phyloP scores from a whole-genome alignment of 2,329 filamentous ascomycete species.

The Penicillium sp. region DNA sequence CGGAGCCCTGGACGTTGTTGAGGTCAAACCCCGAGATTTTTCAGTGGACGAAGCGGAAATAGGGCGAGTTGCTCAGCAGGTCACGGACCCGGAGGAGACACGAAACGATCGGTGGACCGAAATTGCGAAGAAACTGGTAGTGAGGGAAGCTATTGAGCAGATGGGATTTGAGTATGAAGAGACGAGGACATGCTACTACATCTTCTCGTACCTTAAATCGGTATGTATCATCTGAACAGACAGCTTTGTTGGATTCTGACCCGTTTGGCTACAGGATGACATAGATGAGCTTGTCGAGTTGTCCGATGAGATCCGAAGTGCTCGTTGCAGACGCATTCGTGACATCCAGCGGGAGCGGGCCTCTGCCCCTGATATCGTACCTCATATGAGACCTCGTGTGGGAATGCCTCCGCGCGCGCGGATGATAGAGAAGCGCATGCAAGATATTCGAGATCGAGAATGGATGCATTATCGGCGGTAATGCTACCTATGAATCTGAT shows the following conservation, averaged over 20 bases:
- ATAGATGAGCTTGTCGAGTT: constrained; percentile 80
- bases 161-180: constrained; percentile 88
- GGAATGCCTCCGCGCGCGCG: constrained; percentile 24
- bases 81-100: constrained; percentile 38
- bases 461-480: constrained; percentile 24
- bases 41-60: constrained; percentile 60
- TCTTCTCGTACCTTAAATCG: constrained; percentile 85
- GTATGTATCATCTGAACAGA: constrained; percentile 57
- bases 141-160: constrained; percentile 80
- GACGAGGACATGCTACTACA: constrained; percentile 84
- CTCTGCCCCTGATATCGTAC: constrained; percentile 11
- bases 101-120: constrained; percentile 84
- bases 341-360: constrained; percentile 55
- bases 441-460: constrained; percentile 32
- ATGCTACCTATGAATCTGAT: neutral
- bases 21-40: constrained; percentile 19
- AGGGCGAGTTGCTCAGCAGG: constrained; percentile 48
- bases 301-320: constrained; percentile 76
- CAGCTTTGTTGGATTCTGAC: neutral
- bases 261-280: constrained; percentile 65
- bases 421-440: constrained; percentile 21
- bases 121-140: constrained; percentile 88
- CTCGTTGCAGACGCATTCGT: constrained; percentile 58
- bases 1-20: constrained; percentile 22
- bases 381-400: constrained; percentile 9